Conservation (phyloP, 371 early-diverging fungal genomes). For the Globomyces sp. region DNA sequence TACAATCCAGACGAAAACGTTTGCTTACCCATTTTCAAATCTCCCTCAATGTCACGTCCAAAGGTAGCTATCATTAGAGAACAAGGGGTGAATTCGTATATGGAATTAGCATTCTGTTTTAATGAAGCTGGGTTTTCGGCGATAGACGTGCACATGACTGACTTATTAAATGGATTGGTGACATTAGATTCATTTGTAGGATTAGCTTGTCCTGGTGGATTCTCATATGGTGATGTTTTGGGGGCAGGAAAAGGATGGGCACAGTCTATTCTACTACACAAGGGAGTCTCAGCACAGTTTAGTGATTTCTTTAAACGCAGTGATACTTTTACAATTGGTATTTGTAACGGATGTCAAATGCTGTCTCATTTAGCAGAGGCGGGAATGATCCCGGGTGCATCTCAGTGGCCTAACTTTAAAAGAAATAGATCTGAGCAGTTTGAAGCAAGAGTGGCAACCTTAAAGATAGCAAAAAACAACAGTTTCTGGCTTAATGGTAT, state of each 20-base stretch:
- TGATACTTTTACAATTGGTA: constrained; percentile 92
- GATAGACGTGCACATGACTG: constrained; percentile 97
- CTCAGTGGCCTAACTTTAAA: constrained; percentile 85
- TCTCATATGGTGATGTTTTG: constrained; percentile 96
- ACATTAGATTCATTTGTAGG: constrained; percentile 75
- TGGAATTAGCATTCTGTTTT: constrained; percentile 94
- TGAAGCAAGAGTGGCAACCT: constrained; percentile 85
- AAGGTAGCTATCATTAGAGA: constrained; percentile 92
- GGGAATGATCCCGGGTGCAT: constrained; percentile 66
- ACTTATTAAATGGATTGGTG: constrained; percentile 66
- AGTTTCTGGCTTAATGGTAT: constrained; percentile 84
- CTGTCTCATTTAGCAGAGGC: constrained; percentile 73
- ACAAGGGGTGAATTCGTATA: constrained; percentile 94
- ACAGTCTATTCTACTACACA: constrained; percentile 76
- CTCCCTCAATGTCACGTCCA: constrained; percentile 49
- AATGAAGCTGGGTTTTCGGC: constrained; percentile 85
- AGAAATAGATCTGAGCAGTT: constrained; percentile 90
- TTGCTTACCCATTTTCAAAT: constrained; percentile 17
- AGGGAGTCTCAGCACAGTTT: constrained; percentile 71
- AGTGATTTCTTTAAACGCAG: constrained; percentile 74
- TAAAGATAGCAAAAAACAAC: constrained; percentile 56
- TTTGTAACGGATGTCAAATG: constrained; percentile 98
- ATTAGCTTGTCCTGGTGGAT: constrained; percentile 94
- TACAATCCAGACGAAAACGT: constrained; percentile 61
- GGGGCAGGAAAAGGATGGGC: constrained; percentile 98